Base-by-base conservation (phyloP, 1,284 basidiomycete species). In the Ganoderma sinense region DNA sequence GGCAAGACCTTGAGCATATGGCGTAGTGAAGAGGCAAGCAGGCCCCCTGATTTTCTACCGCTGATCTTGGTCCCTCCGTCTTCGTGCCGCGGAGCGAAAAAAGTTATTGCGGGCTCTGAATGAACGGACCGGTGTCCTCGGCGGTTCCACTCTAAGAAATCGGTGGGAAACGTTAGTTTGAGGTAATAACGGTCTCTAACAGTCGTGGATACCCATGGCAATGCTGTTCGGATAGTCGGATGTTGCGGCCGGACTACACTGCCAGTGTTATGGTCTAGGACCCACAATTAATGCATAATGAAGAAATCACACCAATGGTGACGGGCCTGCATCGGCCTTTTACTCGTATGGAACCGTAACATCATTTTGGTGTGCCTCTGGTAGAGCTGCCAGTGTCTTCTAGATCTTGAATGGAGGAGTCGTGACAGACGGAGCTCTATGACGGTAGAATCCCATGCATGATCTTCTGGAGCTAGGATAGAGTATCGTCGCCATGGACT, bases 61-160 rank as follows among this genome's bases (percentile, higher is more conserved):
- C 23, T 29, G 23, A 53, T 53, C 23, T 23, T 13, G 11, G 23
- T 14, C 14, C 23, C 48, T 48, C 45, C 45, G 45, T 48, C n/a
- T 48, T n/a, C 45, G n/a, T 14, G 48, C 13, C 48, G 48, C 48
- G 23, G 48, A 53, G 48, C 48, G 45, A 48, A 26, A 53, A 26
- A 53, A 43, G 18, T 18, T 26, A n/a, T 53, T 23, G 48, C 23
- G 23, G 26, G 23, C 26, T 29, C 23, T 53, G 48, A 53, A 26
- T n/a, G 48, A 53, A 53, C 48, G 11, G 48, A 53, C 48, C 48
- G 48, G 48, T 53, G 48, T 53, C 23, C 48, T 53, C 48, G 48
- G 48, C 48, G 4, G 23, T 26, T 29, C 23, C 13, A 26, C 2
- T 16, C 11, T 26, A 26, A 14, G 41, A 48, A 53, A 53, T 26